These are phyloP conservation scores for Neoconidiobolus thromboides DNA, from an alignment of 371 early-diverging fungal genomes.

Conservation along the genomic window DNA sequence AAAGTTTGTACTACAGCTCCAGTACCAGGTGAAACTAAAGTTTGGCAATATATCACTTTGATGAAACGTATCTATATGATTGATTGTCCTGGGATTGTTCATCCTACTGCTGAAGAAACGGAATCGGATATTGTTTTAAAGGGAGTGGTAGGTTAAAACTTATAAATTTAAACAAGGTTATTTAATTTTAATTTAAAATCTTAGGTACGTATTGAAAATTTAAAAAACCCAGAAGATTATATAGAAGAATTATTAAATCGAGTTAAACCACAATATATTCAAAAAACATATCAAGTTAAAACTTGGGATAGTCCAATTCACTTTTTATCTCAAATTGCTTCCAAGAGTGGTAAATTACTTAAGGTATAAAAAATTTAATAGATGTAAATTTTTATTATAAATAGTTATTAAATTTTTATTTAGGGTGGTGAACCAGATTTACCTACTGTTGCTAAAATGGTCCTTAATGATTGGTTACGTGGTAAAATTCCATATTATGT, in stretches of 20 bases:
- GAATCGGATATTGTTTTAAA: slow-evolving; percentile 94
- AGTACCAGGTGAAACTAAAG: slow-evolving; percentile 98
- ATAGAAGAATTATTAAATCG: slow-evolving; percentile 70
- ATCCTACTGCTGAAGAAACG: slow-evolving; percentile 62
- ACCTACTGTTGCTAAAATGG: slow-evolving; percentile 86
- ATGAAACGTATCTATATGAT: slow-evolving; percentile 98
- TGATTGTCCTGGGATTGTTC: slow-evolving; percentile 99
- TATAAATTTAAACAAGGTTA: neutral
- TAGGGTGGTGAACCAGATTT: slow-evolving; percentile 90
- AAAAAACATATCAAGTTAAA: slow-evolving; percentile 73
- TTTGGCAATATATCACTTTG: slow-evolving; percentile 99
- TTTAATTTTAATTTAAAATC: neutral
- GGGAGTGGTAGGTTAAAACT: slow-evolving; percentile 54
- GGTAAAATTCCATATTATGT: slow-evolving; percentile 96
- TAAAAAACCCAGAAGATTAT: slow-evolving; percentile 85
- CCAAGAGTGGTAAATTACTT: slow-evolving; percentile 77
- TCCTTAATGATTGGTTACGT: slow-evolving; percentile 97
- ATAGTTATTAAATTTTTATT: neutral
- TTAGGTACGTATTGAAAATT: slow-evolving; percentile 81
- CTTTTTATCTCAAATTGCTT: slow-evolving; percentile 79
- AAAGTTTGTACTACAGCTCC: slow-evolving; percentile 98
- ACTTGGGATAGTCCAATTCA: slow-evolving; percentile 71
- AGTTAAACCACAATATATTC: slow-evolving; percentile 74
- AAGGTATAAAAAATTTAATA: slow-evolving; percentile 24
- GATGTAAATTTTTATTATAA: neutral